Conservation (phyloP, 768 basidiomycete genomes). For the Serpula lacrymans region DNA sequence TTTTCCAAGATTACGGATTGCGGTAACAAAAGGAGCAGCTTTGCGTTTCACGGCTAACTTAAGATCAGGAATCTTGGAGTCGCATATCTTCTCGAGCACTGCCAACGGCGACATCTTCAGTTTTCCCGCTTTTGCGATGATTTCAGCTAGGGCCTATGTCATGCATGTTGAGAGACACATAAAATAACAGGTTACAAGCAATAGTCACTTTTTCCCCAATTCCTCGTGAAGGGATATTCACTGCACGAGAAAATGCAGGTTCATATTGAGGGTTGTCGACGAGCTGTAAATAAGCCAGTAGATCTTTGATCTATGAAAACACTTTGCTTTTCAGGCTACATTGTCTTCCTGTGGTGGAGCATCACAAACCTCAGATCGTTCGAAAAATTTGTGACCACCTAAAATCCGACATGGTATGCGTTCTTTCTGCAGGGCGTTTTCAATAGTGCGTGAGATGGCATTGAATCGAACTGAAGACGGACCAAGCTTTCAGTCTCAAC, state of each 20-base stretch:
- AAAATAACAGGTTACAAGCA: background rate
- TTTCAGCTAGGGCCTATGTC: constrained; percentile 61
- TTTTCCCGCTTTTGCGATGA: constrained; percentile 49
- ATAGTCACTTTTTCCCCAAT: constrained; percentile 77
- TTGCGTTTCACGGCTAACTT: constrained; percentile 67
- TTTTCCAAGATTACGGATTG: constrained; percentile 48
- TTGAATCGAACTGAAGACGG: constrained; percentile 68
- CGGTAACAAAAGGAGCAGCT: constrained; percentile 54
- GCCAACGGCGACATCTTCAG: constrained; percentile 53
- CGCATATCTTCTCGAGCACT: constrained; percentile 61
- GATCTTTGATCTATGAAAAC: constrained; percentile 62
- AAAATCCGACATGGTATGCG: constrained; percentile 77
- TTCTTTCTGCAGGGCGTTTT: constrained; percentile 70
- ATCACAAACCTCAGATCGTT: constrained; percentile 63
- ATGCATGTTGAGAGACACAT: background rate
- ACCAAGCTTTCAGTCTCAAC: constrained; percentile 1
- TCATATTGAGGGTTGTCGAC: constrained; percentile 66
- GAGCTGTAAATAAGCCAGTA: constrained; percentile 80
- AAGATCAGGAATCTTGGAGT: constrained; percentile 57
- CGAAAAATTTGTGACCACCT: constrained; percentile 84
- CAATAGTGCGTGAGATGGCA: constrained; percentile 72
- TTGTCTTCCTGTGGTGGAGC: background rate
- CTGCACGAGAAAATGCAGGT: constrained; percentile 68
- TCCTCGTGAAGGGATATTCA: constrained; percentile 68
- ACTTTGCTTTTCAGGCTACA: background rate